These are phyloP conservation scores for Apophysomyces ossiformis DNA, from an alignment of 371 early-diverging fungal genomes.

Conservation along the genomic window DNA sequence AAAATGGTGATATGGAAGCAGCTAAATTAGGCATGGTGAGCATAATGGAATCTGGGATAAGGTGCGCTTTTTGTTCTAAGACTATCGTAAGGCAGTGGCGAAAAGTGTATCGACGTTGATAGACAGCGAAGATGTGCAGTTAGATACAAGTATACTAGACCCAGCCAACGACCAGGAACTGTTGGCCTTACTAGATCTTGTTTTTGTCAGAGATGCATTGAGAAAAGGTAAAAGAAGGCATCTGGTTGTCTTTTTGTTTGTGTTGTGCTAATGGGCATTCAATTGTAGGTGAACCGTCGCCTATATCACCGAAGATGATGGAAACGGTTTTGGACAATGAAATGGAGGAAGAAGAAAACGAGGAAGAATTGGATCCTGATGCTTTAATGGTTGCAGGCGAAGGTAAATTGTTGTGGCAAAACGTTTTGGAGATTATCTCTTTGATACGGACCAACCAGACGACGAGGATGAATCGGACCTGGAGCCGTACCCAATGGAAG, in stretches of 20 bases:
- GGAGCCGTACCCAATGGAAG: constrained; percentile 55
- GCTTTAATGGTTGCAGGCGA: constrained; percentile 18
- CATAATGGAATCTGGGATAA: not conserved
- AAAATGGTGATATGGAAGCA: constrained; percentile 27
- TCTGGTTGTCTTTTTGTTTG: not conserved
- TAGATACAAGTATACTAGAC: constrained; percentile 38
- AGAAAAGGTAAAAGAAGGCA: constrained; percentile 1
- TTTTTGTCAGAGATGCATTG: constrained; percentile 23
- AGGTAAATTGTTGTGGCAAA: constrained; percentile 16
- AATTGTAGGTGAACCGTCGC: not conserved
- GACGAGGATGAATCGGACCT: constrained; percentile 43
- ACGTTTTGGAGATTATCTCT: constrained; percentile 3
- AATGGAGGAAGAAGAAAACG: constrained; percentile 20
- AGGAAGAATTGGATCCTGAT: constrained; percentile 48
- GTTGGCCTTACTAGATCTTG: constrained; percentile 24
- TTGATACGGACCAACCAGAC: not conserved
- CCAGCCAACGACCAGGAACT: constrained; percentile 17
- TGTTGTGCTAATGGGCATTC: not conserved
- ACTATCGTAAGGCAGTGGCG: constrained; percentile 29
- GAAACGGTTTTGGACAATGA: not conserved
- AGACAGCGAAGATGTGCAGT: constrained; percentile 26
- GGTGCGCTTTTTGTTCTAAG: not conserved
- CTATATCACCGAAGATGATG: not conserved
- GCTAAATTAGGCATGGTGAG: constrained; percentile 43
- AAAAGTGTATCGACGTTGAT: constrained; percentile 33